Conservation (phyloP, 2,329 filamentous ascomycete genomes). For the Penicillium aurantiogriseum region DNA sequence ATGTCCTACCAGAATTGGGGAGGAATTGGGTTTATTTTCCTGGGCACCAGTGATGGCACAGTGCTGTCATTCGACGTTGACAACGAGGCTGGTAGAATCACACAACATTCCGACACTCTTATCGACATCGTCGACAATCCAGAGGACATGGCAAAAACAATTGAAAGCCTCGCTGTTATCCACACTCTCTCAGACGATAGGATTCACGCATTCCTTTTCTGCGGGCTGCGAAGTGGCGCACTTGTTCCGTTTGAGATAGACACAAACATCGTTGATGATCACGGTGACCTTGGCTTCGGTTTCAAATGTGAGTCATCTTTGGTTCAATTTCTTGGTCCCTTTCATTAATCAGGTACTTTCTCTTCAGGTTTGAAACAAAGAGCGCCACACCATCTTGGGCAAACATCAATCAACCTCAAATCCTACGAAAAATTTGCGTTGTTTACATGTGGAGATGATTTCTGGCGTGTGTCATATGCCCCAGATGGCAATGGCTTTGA, state of each 20-base stretch:
- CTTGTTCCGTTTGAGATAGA: conserved; percentile 40
- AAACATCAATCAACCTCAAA: conserved; percentile 39
- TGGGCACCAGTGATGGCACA: conserved; percentile 42
- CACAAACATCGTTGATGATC: not conserved
- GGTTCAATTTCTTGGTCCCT: not conserved
- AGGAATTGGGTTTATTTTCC: conserved; percentile 33
- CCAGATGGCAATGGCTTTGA: conserved; percentile 24
- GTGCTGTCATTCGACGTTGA: conserved; percentile 33
- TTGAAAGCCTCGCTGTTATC: conserved; percentile 37
- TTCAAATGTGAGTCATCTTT: conserved; percentile 29
- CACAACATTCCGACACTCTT: conserved; percentile 23
- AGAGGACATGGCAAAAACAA: conserved; percentile 34
- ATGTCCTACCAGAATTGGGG: conserved; percentile 33
- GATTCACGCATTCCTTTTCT: conserved; percentile 36
- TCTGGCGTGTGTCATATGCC: conserved; percentile 39
- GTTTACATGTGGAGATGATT: conserved; percentile 37
- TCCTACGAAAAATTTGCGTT: conserved; percentile 31
- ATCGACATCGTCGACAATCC: conserved; percentile 25
- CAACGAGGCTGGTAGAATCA: conserved; percentile 16
- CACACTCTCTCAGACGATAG: conserved; percentile 14
- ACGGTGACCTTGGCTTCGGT: conserved; percentile 9
- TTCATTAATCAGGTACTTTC: not conserved
- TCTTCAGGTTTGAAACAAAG: conserved; percentile 34
- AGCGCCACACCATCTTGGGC: conserved; percentile 33
- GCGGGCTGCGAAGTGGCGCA: conserved; percentile 48